phyloP scores from a whole-genome alignment of 306 rosid genomes.

The Carpinus viminea region DNA sequence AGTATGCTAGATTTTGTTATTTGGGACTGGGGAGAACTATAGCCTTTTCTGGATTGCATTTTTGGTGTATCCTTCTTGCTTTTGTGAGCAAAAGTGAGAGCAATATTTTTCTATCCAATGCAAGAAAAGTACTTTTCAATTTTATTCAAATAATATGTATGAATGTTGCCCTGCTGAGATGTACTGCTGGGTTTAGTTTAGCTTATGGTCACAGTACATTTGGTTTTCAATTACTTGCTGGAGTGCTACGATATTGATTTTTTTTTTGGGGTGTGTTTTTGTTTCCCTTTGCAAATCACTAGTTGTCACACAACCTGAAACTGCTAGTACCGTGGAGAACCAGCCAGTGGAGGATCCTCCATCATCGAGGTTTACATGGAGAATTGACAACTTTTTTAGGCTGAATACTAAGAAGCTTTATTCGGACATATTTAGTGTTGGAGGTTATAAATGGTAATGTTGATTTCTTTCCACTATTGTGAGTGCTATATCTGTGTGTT shows the following conservation, averaged over 20 bases:
- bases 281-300: conserved; percentile 25
- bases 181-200: conserved; percentile 11
- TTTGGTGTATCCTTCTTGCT: neutral
- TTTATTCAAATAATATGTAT: neutral
- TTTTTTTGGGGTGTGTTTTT: neutral
- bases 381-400: conserved; percentile 73
- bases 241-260: conserved; percentile 19
- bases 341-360: conserved; percentile 83
- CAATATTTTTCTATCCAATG: neutral
- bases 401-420: conserved; percentile 68
- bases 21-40: neutral
- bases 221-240: conserved; percentile 19
- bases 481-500: conserved; percentile 6
- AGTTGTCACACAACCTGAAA: conserved; percentile 74
- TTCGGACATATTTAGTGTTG: conserved; percentile 72
- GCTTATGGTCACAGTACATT: neutral
- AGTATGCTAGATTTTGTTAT: conserved; percentile 21
- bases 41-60: neutral
- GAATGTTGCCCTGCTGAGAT: neutral
- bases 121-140: neutral
- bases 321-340: conserved; percentile 64
- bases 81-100: neutral
- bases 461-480: conserved; percentile 7
- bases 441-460: conserved; percentile 79
- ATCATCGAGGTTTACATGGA: conserved; percentile 77